Evolutionary conservation across 169 alveolate species (phyloP), one percentile per base, ranked within the genome.

Genomic region (Plasmodium falciparum): DNA sequence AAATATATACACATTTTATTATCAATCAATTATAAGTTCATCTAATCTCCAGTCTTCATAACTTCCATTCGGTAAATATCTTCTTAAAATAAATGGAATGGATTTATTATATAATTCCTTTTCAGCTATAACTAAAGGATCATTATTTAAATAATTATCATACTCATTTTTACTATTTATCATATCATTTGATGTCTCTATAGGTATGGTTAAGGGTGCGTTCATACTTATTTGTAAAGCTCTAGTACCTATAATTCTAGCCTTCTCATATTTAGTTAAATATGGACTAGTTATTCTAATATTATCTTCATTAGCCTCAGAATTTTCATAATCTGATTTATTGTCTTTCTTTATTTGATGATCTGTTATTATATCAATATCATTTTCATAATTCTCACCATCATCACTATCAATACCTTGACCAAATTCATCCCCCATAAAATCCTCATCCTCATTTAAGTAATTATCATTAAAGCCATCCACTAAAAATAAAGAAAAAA

Each of bases 221-320:
- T 98, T 97, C 96, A 98, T 95, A 86, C 99, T 97, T 67, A 99
- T 98, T 91, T 99, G 99, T 66, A 99, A 94, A 13, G 99, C 99
- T 73, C 99, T 94, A 0, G 99, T 98, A 11, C 99, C 99, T 54
- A 99, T 96, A 61, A 99, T 95, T 91, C 99, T 97, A 15, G 99
- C 99, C 95, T 98, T 97, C 95, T 98, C 99, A 93, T 97, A 99
- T 95, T 98, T 98, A 26, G 99, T 98, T 95, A 98, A 93, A 93
- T 95, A 98, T 12, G 98, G 98, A 9, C 99, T 96, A 8, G 99
- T 97, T 45, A 95, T 96, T 74, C 93, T 56, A 24, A 88, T 70
- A 67, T 93, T 94, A 59, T 75, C 92, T 24, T 94, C 96, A 54
- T 94, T 94, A 24, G 62, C 88, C 33, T 94, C 96, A 9, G 90